Base-by-base conservation (phyloP, 768 basidiomycete species). In the Russula sp. region DNA sequence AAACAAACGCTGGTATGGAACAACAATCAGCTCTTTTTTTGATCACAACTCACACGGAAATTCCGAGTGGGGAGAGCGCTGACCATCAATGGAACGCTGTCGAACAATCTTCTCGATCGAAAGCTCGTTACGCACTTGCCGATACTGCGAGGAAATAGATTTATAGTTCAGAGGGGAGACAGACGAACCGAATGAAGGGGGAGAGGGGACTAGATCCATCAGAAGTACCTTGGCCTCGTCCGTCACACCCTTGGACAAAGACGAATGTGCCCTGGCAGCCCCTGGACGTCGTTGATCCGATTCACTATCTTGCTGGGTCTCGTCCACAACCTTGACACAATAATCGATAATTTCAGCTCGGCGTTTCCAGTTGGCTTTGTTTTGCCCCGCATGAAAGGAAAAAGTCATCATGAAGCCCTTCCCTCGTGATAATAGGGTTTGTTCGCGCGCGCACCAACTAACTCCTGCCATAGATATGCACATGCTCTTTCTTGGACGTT, bases 401-500 rank as follows among this genome's bases (percentile, higher is more conserved):
- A 47, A 47, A 22, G 20, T 38, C 35, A 52, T 52, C 50, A 29
- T 29, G 25, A 52, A 38, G 29, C 81, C 81, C 65, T 42, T 29
- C 25, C 65, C 65, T 55, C 62, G 58, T 70, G 63, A 61, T 43
- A 66, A 60, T 54, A 60, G 62, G 41, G 61, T 49, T 63, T 45
- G 2, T 57, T 55, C 61, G 45, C 35, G 66, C 58, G 66, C 52
- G 72, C 69, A 90, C 90, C 86, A 61, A 89, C 80, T 64, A 93
- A 76, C 68, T 93, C 86, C 67, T 79, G 78, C 90, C 91, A 93
- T 43, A 93, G 72, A 65, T 84, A 79, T 10, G 81, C 78, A 72
- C 90, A 93, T 53, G 89, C 84, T 70, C 85, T 82, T 57, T 89
- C 87, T 69, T 90, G 85, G 49, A 85, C 73, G 59, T 75, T 86